phyloP scores from a whole-genome alignment of 768 basidiomycete genomes.

The Mycena indigotica region DNA sequence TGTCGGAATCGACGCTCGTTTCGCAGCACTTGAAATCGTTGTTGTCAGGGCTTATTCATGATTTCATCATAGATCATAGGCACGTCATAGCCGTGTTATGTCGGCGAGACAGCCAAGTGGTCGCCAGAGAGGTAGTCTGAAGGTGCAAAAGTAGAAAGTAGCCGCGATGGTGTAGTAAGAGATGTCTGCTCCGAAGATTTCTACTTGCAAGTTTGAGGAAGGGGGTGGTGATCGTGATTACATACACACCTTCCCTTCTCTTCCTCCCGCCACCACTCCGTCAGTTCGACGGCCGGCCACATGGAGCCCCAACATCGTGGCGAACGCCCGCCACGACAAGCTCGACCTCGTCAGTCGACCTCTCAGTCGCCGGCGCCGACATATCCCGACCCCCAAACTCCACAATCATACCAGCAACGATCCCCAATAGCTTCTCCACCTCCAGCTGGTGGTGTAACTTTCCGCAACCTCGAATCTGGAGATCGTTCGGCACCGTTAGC shows the following conservation, averaged over 20 bases:
- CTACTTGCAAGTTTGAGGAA: no score
- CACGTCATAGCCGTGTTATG: background rate
- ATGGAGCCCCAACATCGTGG: constrained; percentile 44
- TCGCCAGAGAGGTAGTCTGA: background rate
- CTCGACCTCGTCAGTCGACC: constrained; percentile 45
- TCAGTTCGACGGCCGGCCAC: constrained; percentile 12
- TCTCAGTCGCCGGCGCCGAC: constrained; percentile 43
- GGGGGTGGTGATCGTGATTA: background rate
- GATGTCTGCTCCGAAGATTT: background rate
- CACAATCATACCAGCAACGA: constrained; percentile 23
- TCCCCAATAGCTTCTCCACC: constrained; percentile 35
- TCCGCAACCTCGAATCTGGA: constrained; percentile 69
- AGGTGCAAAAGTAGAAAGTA: background rate
- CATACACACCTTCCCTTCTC: constrained; percentile 10
- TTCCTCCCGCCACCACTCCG: constrained; percentile 6
- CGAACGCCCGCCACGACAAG: constrained; percentile 57
- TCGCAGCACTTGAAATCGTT: no score
- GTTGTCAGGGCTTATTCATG: background rate
- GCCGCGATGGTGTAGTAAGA: background rate
- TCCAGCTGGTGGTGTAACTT: constrained; percentile 59
- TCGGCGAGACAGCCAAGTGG: background rate
- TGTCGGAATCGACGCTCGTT: no score
- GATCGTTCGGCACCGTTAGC: constrained; percentile 61
- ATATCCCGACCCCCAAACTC: constrained; percentile 30
- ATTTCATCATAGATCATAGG: background rate